These are phyloP conservation scores for Ophiostoma sp. DNA, from an alignment of 2,329 filamentous ascomycete genomes.

Conservation along the genomic window DNA sequence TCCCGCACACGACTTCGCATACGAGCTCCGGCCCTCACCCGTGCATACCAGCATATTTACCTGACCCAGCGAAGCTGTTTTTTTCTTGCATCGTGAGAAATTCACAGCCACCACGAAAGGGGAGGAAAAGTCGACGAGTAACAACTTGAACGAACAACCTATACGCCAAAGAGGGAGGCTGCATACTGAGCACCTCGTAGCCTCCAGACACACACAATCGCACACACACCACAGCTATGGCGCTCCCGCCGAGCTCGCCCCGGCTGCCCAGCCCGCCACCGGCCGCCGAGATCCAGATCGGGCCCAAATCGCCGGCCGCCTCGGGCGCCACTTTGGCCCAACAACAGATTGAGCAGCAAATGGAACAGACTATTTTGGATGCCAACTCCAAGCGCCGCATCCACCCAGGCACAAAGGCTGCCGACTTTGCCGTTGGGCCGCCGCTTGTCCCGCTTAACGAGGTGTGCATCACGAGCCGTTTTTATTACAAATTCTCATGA, in stretches of 20 bases:
- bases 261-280: slow-evolving; percentile 93
- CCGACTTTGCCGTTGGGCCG: slow-evolving; percentile 89
- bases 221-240: slow-evolving; percentile 35
- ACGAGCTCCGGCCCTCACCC: neutral
- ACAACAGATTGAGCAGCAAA: slow-evolving; percentile 57
- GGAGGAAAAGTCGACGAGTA: neutral
- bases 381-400: slow-evolving; percentile 80
- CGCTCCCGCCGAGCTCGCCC: slow-evolving; percentile 75
- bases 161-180: neutral
- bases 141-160: neutral
- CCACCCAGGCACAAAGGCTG: slow-evolving; percentile 86
- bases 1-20: neutral
- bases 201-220: neutral
- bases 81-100: neutral
- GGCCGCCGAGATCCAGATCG: slow-evolving; percentile 90
- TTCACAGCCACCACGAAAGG: neutral
- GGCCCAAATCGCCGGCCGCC: slow-evolving; percentile 39
- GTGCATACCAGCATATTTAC: neutral
- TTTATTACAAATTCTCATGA: neutral
- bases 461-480: slow-evolving; percentile 53
- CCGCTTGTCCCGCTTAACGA: slow-evolving; percentile 83
- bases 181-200: neutral
- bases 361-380: slow-evolving; percentile 65
- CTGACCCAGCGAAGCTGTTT: neutral
- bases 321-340: slow-evolving; percentile 44